These are phyloP conservation scores for Candida freyschussii DNA, from an alignment of 1,139 yeast genomes.

Conservation along the genomic window DNA sequence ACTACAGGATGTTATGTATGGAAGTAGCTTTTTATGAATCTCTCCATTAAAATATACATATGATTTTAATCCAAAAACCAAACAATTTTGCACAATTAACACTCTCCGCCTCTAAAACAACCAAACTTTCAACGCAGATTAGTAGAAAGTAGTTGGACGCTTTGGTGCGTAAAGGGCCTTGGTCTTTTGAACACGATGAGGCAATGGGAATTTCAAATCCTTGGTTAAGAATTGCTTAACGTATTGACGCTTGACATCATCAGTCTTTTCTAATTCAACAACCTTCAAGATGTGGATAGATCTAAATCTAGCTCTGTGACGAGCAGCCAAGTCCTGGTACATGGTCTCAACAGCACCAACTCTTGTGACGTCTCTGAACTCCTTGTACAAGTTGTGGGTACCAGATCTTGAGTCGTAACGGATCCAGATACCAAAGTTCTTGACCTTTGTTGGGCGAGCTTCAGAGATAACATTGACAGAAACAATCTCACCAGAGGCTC, in stretches of 20 bases:
- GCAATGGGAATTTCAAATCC: slow-evolving; percentile 99
- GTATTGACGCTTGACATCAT: slow-evolving; percentile 99
- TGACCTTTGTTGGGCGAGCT: slow-evolving; percentile 97
- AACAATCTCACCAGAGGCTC: slow-evolving; percentile 99
- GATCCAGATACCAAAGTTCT: slow-evolving; percentile 99
- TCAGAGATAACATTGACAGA: slow-evolving; percentile 88
- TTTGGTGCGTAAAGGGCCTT: slow-evolving; percentile 83
- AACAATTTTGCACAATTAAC: slow-evolving; percentile 10
- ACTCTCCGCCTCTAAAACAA: slow-evolving; percentile 6
- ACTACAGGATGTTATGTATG: slow-evolving; percentile 2
- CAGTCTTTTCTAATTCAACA: slow-evolving; percentile 96
- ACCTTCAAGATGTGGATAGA: slow-evolving; percentile 97
- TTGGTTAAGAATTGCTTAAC: slow-evolving; percentile 93
- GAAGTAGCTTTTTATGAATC: slow-evolving; percentile 10
- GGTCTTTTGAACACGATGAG: slow-evolving; percentile 97
- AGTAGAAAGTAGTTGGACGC: slow-evolving; percentile 97
- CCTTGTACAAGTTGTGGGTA: slow-evolving; percentile 99
- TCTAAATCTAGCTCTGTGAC: slow-evolving; percentile 99
- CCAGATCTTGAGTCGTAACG: slow-evolving; percentile 99
- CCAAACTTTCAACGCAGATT: slow-evolving; percentile 27
- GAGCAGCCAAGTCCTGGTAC: slow-evolving; percentile 99
- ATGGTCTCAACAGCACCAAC: slow-evolving; percentile 98
- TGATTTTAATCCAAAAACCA: slow-evolving; percentile 9
- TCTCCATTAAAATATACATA: slow-evolving; percentile 22
- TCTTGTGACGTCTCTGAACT: slow-evolving; percentile 99